Conservation (phyloP, 352 stramenopile genomes). For the Blastocystis sp. region DNA sequence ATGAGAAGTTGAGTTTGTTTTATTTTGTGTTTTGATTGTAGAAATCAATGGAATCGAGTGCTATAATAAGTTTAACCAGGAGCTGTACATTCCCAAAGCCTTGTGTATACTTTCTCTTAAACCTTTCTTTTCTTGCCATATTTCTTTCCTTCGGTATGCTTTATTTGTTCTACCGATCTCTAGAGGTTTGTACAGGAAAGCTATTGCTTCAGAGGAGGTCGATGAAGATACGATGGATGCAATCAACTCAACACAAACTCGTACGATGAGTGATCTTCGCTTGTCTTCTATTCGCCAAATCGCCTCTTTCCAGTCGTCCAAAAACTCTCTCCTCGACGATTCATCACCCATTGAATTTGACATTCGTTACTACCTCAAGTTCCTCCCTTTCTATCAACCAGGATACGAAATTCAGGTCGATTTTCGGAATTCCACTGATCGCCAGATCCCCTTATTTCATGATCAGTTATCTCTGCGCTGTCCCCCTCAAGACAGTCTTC, state of each 20-base stretch:
- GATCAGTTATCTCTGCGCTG: background rate
- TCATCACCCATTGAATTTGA: conserved; percentile 11
- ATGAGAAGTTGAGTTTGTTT: background rate
- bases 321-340: too few species aligned
- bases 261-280: background rate
- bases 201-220: background rate
- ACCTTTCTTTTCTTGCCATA: conserved; percentile 53
- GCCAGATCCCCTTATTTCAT: background rate
- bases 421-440: background rate
- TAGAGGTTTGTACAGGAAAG: conserved; percentile 31
- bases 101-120: conserved; percentile 49
- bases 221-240: background rate
- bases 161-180: background rate
- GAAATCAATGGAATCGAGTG: conserved; percentile 41
- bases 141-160: background rate
- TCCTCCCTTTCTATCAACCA: background rate
- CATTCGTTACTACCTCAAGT: conserved; percentile 41
- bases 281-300: background rate
- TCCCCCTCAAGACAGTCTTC: conserved; percentile 10
- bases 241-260: background rate
- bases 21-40: background rate
- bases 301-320: background rate
- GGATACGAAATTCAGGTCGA: background rate
- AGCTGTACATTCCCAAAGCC: conserved; percentile 51
- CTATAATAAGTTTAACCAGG: conserved; percentile 58